phyloP scores from a whole-genome alignment of 2,329 filamentous ascomycete genomes.

The Grosmannia penicillata region DNA sequence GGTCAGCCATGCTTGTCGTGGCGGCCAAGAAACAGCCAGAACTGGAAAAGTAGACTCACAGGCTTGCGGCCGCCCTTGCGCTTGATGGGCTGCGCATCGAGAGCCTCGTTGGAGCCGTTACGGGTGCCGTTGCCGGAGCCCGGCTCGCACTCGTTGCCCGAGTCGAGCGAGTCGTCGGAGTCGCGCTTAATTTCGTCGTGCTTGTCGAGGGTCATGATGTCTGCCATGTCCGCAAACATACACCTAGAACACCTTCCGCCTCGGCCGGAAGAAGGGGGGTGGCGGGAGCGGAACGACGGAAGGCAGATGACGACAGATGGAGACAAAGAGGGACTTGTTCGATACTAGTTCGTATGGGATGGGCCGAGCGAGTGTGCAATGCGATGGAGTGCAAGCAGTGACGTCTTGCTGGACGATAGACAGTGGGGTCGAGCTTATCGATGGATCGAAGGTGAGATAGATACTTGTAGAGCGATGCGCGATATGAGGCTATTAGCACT shows the following conservation, averaged over 20 bases:
- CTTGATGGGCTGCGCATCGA: constrained; percentile 59
- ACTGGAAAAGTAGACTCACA: constrained; percentile 38
- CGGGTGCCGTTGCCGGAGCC: constrained; percentile 17
- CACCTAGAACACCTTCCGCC: too few species aligned
- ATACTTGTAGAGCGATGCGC: too few species aligned
- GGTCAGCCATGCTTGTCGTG: neutral
- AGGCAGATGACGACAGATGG: neutral
- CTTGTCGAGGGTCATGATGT: constrained; percentile 53
- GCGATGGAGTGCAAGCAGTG: neutral
- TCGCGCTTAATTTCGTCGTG: constrained; percentile 42
- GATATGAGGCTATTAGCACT: too few species aligned
- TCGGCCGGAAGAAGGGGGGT: too few species aligned
- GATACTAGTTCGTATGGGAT: too few species aligned
- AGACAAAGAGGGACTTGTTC: neutral
- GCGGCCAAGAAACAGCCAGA: neutral
- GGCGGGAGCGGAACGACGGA: neutral
- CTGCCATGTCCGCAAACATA: constrained; percentile 52
- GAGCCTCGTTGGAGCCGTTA: constrained; percentile 20
- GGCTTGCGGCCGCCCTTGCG: constrained; percentile 96
- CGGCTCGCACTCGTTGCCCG: constrained; percentile 43
- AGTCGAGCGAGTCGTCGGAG: constrained; percentile 46
- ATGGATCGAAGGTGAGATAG: neutral
- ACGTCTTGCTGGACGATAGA: neutral
- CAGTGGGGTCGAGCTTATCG: constrained; percentile 1
- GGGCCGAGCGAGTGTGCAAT: too few species aligned